Evolutionary conservation across 108 stramenopile genomes (phyloP).

Genomic region (Cyclotella atomus): DNA sequence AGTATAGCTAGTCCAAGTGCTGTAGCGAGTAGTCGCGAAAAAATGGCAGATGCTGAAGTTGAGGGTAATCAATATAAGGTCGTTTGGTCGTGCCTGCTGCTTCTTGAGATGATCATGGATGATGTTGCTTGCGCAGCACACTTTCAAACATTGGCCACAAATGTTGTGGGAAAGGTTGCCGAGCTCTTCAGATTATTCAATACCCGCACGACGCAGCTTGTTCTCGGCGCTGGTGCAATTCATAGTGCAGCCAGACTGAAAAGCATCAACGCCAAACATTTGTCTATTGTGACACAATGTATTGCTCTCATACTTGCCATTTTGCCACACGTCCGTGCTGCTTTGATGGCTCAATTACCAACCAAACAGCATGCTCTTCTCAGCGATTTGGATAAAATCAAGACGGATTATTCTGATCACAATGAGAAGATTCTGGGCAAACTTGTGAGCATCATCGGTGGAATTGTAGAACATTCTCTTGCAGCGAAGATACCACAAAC

Average conservation of each 20-base stretch:
- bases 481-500: slow-evolving; percentile 68
- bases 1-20: slow-evolving; percentile 18
- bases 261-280: slow-evolving; percentile 95
- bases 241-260: slow-evolving; percentile 89
- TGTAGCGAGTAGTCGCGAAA: slow-evolving; percentile 40
- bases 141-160: slow-evolving; percentile 86
- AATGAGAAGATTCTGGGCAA: slow-evolving; percentile 92
- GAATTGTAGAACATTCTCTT: slow-evolving; percentile 89
- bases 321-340: slow-evolving; percentile 91
- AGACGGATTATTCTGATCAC: slow-evolving; percentile 89
- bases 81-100: slow-evolving; percentile 93
- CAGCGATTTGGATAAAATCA: slow-evolving; percentile 90
- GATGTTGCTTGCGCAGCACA: slow-evolving; percentile 85
- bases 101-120: slow-evolving; percentile 90
- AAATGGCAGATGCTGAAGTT: slow-evolving; percentile 76
- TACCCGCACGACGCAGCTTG: slow-evolving; percentile 89
- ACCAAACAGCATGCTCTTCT: slow-evolving; percentile 91
- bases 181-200: slow-evolving; percentile 94
- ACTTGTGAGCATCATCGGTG: slow-evolving; percentile 95
- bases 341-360: slow-evolving; percentile 92
- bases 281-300: slow-evolving; percentile 92
- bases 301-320: slow-evolving; percentile 85
- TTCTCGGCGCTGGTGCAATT: slow-evolving; percentile 93
- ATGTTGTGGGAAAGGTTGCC: slow-evolving; percentile 83
- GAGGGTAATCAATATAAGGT: slow-evolving; percentile 88